Evolutionary conservation across 2,329 filamentous ascomycete genomes (phyloP), one percentile per base, ranked within the genome.

Genomic region (Graphilbum ipis-grandicollis): DNA sequence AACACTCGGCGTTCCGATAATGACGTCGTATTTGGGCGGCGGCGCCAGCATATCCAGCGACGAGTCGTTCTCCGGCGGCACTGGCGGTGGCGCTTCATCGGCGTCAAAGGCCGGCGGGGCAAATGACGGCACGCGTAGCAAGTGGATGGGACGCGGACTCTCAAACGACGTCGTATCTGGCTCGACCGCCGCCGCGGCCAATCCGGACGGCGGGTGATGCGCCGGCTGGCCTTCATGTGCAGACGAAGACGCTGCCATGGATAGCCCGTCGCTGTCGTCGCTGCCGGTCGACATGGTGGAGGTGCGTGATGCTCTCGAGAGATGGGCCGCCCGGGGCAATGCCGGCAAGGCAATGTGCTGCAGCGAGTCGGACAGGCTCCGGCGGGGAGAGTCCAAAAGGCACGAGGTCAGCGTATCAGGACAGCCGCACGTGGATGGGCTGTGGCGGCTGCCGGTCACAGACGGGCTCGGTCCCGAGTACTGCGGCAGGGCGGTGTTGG

Each of bases 101-200:
- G 83, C 83, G 43, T 90, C 78, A 50, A 93, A 93, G 0, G 82
- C 73, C 0, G 86, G 85, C 2, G 86, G 86, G 41, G 85, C 85
- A 58, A 85, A 93, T 0, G 83, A 92, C 0, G 86, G 86, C 6
- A 74, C 69, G 19, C 86, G 75, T 23, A 93, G 58, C 2, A 93
- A 66, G 53, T 93, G 86, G 36, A 93, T 92, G 0, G 86, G 85
- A 5, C 84, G 69, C 26, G 70, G 60, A 8, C 65, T 57, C 18
- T 40, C 36, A 12, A n/a, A n/a, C n/a, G 8, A 32, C 1, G 19
- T 26, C 13, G 45, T 44, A 19, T 44, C 2, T 48, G 45, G 56
- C 22, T 50, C 46, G 51, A 42, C 51, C 48, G 43, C 53, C 51
- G 56, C 53, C 43, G 48, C 6, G n/a, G 29, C 5, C 18, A 31